Percentiles rank a stretch among this genome's conserved stretches.
These are phyloP conservation scores for Viola odorata DNA, from an alignment of 345 rosid species.

Conservation along the genomic window DNA sequence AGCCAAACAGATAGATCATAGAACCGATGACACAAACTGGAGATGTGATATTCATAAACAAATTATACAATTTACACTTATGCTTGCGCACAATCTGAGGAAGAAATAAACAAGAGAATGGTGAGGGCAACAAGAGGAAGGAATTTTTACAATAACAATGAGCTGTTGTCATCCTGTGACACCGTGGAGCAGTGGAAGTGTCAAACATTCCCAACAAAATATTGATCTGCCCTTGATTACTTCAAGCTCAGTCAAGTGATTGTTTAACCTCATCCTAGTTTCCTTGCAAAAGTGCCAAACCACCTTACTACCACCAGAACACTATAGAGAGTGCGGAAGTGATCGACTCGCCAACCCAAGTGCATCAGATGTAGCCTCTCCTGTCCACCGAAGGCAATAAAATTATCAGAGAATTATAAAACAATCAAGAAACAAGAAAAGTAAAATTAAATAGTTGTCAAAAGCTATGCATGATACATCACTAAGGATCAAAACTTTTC, in stretches of 20 bases:
- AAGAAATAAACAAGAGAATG: conserved; percentile 11
- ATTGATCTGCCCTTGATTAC: conserved; percentile 3
- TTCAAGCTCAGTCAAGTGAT: conserved; percentile 1
- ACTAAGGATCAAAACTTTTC: too few species aligned
- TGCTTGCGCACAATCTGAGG: conserved; percentile 12
- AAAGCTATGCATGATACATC: too few species aligned
- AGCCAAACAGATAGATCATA: background rate
- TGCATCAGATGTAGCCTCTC: background rate
- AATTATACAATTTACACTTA: conserved; percentile 33
- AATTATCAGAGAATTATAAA: too few species aligned
- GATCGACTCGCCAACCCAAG: background rate
- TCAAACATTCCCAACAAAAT: conserved; percentile 9
- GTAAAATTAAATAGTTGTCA: background rate
- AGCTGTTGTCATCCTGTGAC: conserved; percentile 18
- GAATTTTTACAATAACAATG: conserved; percentile 31
- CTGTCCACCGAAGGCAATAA: too few species aligned
- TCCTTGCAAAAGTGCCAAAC: too few species aligned
- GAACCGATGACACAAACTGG: background rate
- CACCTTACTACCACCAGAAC: conserved; percentile 7
- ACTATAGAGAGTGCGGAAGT: conserved; percentile 4
- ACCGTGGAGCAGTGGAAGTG: conserved; percentile 3
- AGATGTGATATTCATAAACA: conserved; percentile 18
- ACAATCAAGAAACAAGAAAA: too few species aligned
- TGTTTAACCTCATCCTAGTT: conserved; percentile 7
- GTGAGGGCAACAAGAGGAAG: background rate